Evolutionary conservation across 2,329 filamentous ascomycete species (phyloP).

Genomic region (Paraphoma sp.): DNA sequence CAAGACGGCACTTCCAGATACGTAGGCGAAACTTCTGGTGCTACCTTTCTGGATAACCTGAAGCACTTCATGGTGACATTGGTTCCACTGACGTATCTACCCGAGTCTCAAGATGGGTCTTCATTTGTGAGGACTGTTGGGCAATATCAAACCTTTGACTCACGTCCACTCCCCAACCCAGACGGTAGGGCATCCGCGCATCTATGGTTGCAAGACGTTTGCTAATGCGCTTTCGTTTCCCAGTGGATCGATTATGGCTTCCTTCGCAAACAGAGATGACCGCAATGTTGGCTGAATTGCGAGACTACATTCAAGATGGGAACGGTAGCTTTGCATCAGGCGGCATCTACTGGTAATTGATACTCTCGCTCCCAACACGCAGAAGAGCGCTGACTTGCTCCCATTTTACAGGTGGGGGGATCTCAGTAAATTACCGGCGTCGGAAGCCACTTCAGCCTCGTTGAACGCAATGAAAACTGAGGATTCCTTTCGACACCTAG

Average conservation of each 20-base stretch:
- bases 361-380: too few relatives aligned
- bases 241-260: slow-evolving; percentile 33
- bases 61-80: slow-evolving; percentile 35
- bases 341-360: slow-evolving; percentile 25
- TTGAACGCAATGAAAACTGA: slow-evolving; percentile 23
- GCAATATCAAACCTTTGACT: slow-evolving; percentile 37
- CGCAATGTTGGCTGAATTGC: slow-evolving; percentile 27
- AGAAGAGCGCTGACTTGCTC: neutral
- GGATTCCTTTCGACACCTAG: slow-evolving; percentile 25
- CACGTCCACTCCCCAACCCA: slow-evolving; percentile 31
- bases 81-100: slow-evolving; percentile 21
- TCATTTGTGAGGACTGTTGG: slow-evolving; percentile 29
- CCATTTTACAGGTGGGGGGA: slow-evolving; percentile 25
- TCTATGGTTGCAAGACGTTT: neutral
- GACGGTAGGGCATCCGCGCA: slow-evolving; percentile 5
- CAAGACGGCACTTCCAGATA: slow-evolving; percentile 22
- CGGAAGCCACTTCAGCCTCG: slow-evolving; percentile 15
- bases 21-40: slow-evolving; percentile 33
- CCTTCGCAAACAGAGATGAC: slow-evolving; percentile 26
- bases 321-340: slow-evolving; percentile 28
- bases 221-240: neutral
- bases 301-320: slow-evolving; percentile 33
- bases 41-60: slow-evolving; percentile 33
- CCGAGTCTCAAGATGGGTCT: slow-evolving; percentile 23
- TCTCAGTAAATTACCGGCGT: slow-evolving; percentile 18